These are phyloP conservation scores for Chloromonas sp. DNA, from an alignment of 163 green algal genomes.

Conservation along the genomic window DNA sequence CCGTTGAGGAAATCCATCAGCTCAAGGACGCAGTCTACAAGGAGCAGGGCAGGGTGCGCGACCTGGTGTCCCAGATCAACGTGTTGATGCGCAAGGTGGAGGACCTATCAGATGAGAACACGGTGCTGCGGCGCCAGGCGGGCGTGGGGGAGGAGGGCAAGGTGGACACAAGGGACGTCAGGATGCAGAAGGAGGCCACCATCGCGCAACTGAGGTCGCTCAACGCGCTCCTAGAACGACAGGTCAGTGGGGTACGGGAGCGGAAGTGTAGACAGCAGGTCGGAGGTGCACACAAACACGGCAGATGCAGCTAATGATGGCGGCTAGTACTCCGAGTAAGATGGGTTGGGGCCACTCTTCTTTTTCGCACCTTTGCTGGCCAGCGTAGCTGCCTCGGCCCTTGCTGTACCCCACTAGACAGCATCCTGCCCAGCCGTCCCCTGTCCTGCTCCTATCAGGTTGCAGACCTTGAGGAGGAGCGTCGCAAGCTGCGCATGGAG, in stretches of 20 bases:
- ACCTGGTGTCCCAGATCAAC: slow-evolving; percentile 29
- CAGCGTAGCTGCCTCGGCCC: too few species aligned
- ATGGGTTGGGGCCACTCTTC: too few species aligned
- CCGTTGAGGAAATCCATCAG: slow-evolving; percentile 50
- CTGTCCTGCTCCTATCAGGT: slow-evolving; percentile 24
- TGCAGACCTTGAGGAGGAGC: slow-evolving; percentile 65
- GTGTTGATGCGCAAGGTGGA: slow-evolving; percentile 27
- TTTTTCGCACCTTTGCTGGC: too few species aligned
- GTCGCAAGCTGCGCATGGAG: slow-evolving; percentile 54
- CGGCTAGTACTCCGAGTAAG: background rate
- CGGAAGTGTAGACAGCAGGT: background rate
- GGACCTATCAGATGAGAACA: slow-evolving; percentile 57
- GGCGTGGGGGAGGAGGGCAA: slow-evolving; percentile 30
- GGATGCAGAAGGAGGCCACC: slow-evolving; percentile 51
- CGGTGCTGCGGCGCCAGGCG: slow-evolving; percentile 38
- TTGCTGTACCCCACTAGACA: background rate
- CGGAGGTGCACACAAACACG: background rate
- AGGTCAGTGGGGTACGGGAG: slow-evolving; percentile 31
- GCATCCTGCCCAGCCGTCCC: too few species aligned
- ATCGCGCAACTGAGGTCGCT: slow-evolving; percentile 58
- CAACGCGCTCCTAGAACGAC: slow-evolving; percentile 60
- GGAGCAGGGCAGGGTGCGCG: slow-evolving; percentile 29
- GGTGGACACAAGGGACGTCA: slow-evolving; percentile 52
- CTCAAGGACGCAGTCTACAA: slow-evolving; percentile 44
- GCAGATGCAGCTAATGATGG: background rate